These are phyloP conservation scores for Aspergillus viridinutans DNA, from an alignment of 2,329 filamentous ascomycete species.

Conservation along the genomic window DNA sequence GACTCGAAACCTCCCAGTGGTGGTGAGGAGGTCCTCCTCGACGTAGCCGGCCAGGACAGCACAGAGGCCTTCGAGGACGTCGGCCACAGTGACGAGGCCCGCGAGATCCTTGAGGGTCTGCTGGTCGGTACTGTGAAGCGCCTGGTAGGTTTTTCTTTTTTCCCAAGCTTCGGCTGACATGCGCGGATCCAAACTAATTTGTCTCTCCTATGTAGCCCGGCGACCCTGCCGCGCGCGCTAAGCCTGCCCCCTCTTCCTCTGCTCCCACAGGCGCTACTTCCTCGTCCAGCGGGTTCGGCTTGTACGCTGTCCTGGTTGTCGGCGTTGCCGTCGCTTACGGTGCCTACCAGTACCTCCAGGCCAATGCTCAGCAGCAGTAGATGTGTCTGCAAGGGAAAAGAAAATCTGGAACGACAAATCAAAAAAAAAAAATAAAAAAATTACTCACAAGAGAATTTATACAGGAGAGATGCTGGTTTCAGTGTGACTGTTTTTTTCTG, in stretches of 20 bases:
- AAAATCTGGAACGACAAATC: constrained; percentile 3
- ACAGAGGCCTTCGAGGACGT: constrained; percentile 99
- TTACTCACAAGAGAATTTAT: constrained; percentile 3
- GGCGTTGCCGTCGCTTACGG: constrained; percentile 74
- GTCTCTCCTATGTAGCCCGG: constrained; percentile 50
- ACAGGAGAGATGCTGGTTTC: constrained; percentile 3
- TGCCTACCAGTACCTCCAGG: constrained; percentile 80
- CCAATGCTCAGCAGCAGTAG: constrained; percentile 26
- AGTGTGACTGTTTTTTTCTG: background rate
- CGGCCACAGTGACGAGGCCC: constrained; percentile 96
- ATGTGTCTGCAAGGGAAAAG: constrained; percentile 1
- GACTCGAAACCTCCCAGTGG: constrained; percentile 56
- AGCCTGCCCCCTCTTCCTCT: constrained; percentile 45
- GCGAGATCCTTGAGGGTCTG: constrained; percentile 81
- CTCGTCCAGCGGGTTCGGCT: constrained; percentile 59
- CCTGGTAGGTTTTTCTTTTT: constrained; percentile 53
- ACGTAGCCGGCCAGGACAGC: constrained; percentile 91
- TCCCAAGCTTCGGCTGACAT: background rate
- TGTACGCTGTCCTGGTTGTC: constrained; percentile 76
- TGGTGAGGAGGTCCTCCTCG: constrained; percentile 96
- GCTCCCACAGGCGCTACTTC: constrained; percentile 25
- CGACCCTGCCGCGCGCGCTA: constrained; percentile 69
- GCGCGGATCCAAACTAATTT: constrained; percentile 2
- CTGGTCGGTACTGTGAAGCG: constrained; percentile 75
- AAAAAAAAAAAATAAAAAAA: constrained; percentile 4